Percentiles rank a stretch among this genome's conserved stretches.
Conservation (phyloP, 2,329 filamentous ascomycete species). For the Fusarium sp. region DNA sequence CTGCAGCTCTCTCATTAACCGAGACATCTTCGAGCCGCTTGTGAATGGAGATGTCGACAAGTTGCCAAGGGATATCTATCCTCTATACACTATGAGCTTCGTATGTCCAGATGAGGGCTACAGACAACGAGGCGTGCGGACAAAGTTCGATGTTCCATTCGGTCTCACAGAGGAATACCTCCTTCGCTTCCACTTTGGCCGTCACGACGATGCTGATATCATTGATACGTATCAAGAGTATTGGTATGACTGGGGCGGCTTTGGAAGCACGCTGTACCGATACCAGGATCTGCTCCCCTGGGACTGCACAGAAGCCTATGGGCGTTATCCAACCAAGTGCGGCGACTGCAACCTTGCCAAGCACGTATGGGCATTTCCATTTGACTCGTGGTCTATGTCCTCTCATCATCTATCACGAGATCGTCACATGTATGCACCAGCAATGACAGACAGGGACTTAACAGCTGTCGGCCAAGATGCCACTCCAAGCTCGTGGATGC, state of each 20-base stretch:
- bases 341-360: conserved; percentile 56
- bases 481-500: conserved; percentile 48
- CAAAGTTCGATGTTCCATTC: conserved; percentile 53
- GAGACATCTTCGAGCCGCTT: conserved; percentile 45
- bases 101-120: conserved; percentile 48
- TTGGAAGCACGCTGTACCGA: conserved; percentile 52
- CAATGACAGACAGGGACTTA: conserved; percentile 13
- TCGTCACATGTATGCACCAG: conserved; percentile 50
- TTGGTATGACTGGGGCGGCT: conserved; percentile 59
- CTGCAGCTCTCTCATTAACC: conserved; percentile 51
- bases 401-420: conserved; percentile 53
- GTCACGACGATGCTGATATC: conserved; percentile 55
- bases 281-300: conserved; percentile 58
- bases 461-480: conserved; percentile 29
- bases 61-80: background rate
- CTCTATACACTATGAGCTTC: conserved; percentile 56
- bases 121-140: conserved; percentile 40
- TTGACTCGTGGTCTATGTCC: conserved; percentile 57
- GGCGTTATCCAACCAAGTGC: conserved; percentile 51
- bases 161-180: conserved; percentile 58
- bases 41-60: conserved; percentile 13
- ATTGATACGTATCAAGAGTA: conserved; percentile 58
- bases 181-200: conserved; percentile 52
- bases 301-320: conserved; percentile 60
- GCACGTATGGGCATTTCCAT: conserved; percentile 58